Base-by-base conservation (phyloP, 768 basidiomycete species). In the Podaxis mareebaensis region DNA sequence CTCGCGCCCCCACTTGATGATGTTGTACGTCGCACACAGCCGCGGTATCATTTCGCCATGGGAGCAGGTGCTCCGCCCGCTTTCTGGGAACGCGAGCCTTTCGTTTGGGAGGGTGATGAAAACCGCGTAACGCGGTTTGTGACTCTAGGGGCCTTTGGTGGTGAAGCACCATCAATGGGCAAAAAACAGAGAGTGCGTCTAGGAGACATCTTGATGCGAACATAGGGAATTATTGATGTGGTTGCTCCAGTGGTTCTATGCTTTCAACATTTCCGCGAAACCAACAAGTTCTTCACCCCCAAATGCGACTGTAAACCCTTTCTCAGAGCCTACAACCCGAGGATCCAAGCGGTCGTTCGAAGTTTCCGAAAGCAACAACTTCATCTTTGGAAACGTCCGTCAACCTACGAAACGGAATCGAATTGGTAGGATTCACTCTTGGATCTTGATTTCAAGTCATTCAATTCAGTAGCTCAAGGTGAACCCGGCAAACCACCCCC, bases 41-140 rank as follows among this genome's bases (percentile, higher is more conserved):
- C 96, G 2, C 84, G 92, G 55, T 99, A 99, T 77, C 88, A 96
- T 69, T 93, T 99, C 71, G 85, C 90, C 22, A 83, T 85, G 54
- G 65, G 64, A 17, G 80, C 81, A 8, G 86, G 84, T 13, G 86
- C 87, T 0, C 83, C 85, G 13, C 82, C 91, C 0, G 83, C 82
- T 58, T 99, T 97, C 73, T 99, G 96, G 95, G 97, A 99, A 73
- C 80, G 96, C 58, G 95, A 98, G 64, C 96, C 97, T 0, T 96
- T 89, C 71, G 73, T 84, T 3, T 98, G 95, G 95, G 84, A 86
- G 48, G 88, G 88, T 39, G 87, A 89, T 57, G 77, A 78, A 28
- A 83, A 80, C 20, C 83, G 93, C 36, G 77, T 91, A 44, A 86
- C 89, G 33, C 81, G 95, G 42, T 96, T 96, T 66, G 83, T 99